Evolutionary conservation across 352 stramenopile genomes (phyloP).

Genomic region (Phytophthora multivora): DNA sequence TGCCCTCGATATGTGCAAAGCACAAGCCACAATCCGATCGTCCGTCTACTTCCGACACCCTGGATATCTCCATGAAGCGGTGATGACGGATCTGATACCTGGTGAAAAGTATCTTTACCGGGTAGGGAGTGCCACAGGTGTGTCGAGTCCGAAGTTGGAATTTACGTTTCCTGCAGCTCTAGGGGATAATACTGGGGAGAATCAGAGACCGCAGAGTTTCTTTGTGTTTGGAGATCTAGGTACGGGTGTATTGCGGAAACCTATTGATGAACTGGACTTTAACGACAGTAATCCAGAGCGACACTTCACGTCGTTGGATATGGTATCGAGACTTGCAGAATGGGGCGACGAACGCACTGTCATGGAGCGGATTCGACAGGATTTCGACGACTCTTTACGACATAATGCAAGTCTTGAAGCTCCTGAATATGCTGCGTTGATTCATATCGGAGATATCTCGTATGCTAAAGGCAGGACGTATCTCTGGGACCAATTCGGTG

Average conservation of each 20-base stretch:
- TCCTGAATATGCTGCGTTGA: conserved; percentile 56
- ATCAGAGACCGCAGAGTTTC: conserved; percentile 45
- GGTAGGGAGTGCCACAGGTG: conserved; percentile 28
- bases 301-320: conserved; percentile 22
- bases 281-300: conserved; percentile 20
- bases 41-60: conserved; percentile 31
- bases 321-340: conserved; percentile 30
- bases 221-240: conserved; percentile 80
- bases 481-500: conserved; percentile 83
- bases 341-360: conserved; percentile 34
- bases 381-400: conserved; percentile 19
- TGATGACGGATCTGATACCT: conserved; percentile 32
- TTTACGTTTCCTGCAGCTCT: conserved; percentile 35
- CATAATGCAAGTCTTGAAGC: conserved; percentile 17
- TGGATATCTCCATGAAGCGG: conserved; percentile 38
- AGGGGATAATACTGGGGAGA: conserved; percentile 1
- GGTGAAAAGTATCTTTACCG: conserved; percentile 37
- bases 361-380: conserved; percentile 33
- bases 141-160: conserved; percentile 27
- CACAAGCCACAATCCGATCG: conserved; percentile 19
- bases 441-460: conserved; percentile 83
- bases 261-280: conserved; percentile 29
- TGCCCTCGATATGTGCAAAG: conserved; percentile 35
- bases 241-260: conserved; percentile 24
- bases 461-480: conserved; percentile 71